phyloP scores from a whole-genome alignment of 208 protist species.

The Leishmania braziliensis region DNA sequence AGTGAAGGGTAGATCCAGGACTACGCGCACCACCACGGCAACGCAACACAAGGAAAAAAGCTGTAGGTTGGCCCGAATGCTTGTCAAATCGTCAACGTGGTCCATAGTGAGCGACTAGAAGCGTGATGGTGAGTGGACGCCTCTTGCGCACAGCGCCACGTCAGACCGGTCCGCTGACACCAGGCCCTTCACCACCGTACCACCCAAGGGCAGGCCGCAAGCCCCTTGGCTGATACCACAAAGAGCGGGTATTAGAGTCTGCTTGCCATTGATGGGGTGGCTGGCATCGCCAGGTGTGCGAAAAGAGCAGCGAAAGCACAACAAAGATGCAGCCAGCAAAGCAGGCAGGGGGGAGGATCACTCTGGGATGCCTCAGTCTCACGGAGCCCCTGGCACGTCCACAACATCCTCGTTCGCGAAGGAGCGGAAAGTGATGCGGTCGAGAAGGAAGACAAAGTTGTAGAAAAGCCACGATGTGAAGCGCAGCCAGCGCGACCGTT shows the following conservation, averaged over 20 bases:
- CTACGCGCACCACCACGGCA: neutral
- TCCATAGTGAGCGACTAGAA: neutral
- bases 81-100: neutral
- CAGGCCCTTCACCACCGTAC: no score
- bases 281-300: no score
- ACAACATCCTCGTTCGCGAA: constrained; percentile 59
- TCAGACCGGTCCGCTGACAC: no score
- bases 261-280: no score
- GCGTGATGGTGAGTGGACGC: no score
- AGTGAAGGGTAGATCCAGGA: no score
- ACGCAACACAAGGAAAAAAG: neutral
- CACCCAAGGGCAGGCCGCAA: no score
- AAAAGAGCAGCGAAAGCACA: neutral
- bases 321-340: no score
- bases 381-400: constrained; percentile 28
- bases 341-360: neutral
- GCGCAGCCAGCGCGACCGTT: constrained; percentile 70
- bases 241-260: no score
- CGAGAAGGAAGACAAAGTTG: constrained; percentile 68
- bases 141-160: no score
- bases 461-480: constrained; percentile 86
- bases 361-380: neutral
- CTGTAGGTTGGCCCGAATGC: neutral
- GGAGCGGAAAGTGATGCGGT: constrained; percentile 75
- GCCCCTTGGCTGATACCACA: no score